Base-by-base conservation (phyloP, 148 eudicot genomes). In the Tetragonia tetragonoides region DNA sequence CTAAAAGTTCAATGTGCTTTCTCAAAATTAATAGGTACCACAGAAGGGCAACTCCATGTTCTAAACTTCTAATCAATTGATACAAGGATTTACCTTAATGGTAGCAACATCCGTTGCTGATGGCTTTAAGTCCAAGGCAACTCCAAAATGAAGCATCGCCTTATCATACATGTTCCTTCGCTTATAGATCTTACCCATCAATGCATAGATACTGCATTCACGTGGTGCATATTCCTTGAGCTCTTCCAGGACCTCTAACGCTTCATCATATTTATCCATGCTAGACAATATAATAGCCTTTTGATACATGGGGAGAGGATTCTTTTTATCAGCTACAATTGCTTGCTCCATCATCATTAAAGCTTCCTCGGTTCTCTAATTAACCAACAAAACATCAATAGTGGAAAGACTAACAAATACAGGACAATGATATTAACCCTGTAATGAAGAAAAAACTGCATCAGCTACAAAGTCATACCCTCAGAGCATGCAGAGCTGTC, bases 131-230 rank as follows among this genome's bases (percentile, higher is more conserved):
- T 96, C 98, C 80, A 96, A 85, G 68, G 98, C 98, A 73, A 88
- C 83, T 84, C 99, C 99, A 74, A 95, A 96, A 87, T 93, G 91
- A 85, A 96, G 92, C 99, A 96, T 93, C 37, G 99, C 98, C 79
- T 84, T 90, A 81, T 93, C 97, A 62, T 91, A 85, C 90, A 88
- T 85, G 81, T 85, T 89, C 34, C 79, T 85, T 72, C 89, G 85
- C 85, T 96, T 96, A 67, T 93, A 93, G 24, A 96, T 93, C 87
- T 86, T 88, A 63, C 99, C 99, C 97, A 96, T 96, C 81, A 96
- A 86, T 39, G 98, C 95, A 82, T 96, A 96, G 12, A 96, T 87
- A 83, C 99, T 91, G 79, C 98, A 90, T 79, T 96, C 99, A 76
- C 88, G 90, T 78, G 99, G 99, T 38, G 97, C 95, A 68, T 90